Percentiles rank a stretch among this genome's conserved stretches.
Evolutionary conservation across 352 stramenopile genomes (phyloP).

Genomic region (Globisporangium camurandrum): DNA sequence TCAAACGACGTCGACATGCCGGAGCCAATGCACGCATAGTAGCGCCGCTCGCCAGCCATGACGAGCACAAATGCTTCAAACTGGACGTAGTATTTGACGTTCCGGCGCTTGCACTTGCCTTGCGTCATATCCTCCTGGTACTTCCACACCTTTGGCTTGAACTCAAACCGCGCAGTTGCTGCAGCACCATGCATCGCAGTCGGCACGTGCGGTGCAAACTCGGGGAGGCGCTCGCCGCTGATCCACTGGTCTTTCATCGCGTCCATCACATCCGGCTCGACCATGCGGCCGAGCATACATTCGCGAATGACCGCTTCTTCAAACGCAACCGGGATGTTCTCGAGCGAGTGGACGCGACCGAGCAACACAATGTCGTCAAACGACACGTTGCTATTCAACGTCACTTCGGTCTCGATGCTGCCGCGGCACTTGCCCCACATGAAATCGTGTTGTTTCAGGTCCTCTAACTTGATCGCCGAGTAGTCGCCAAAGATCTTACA

Average conservation of each 20-base stretch:
- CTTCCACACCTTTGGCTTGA: slow-evolving; percentile 88
- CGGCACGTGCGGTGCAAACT: slow-evolving; percentile 80
- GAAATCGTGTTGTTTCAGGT: slow-evolving; percentile 86
- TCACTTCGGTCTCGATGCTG: slow-evolving; percentile 75
- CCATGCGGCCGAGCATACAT: slow-evolving; percentile 74
- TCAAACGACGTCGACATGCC: slow-evolving; percentile 84
- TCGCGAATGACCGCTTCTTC: slow-evolving; percentile 77
- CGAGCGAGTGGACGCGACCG: slow-evolving; percentile 73
- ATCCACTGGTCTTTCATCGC: slow-evolving; percentile 85
- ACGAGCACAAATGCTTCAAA: slow-evolving; percentile 83
- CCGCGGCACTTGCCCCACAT: slow-evolving; percentile 88
- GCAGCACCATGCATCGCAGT: no score
- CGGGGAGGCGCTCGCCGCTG: slow-evolving; percentile 66
- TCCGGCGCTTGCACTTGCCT: slow-evolving; percentile 83
- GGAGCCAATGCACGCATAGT: slow-evolving; percentile 81
- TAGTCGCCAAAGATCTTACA: slow-evolving; percentile 90
- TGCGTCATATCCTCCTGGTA: slow-evolving; percentile 86
- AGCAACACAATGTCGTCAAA: slow-evolving; percentile 80
- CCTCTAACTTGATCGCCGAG: slow-evolving; percentile 84
- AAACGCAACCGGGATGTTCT: slow-evolving; percentile 81
- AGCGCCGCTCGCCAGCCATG: slow-evolving; percentile 58
- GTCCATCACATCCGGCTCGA: slow-evolving; percentile 75
- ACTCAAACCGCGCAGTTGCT: slow-evolving; percentile 75
- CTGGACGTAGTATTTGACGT: slow-evolving; percentile 87
- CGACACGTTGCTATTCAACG: slow-evolving; percentile 72